Base-by-base conservation (phyloP, 768 basidiomycete genomes). In the Pleurotus tuber-regium region DNA sequence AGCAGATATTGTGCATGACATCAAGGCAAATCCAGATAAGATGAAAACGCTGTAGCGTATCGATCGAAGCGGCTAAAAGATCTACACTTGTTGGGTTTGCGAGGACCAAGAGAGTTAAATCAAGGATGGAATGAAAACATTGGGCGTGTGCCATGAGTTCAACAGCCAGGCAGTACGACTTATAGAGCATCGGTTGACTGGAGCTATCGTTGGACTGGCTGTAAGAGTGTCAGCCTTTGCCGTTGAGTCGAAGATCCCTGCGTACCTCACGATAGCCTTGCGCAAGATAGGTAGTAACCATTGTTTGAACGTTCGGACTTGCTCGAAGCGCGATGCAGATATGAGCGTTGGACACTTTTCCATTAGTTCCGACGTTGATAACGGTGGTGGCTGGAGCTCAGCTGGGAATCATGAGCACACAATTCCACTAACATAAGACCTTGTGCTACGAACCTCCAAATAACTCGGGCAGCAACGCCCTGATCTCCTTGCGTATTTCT, bases 21-120 rank as follows among this genome's bases (percentile, higher is more conserved):
- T 87, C 76, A 84, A 92, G 88, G 54, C 86, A 88, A 10, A 80
- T 78, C 89, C 89, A 92, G 42, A 91, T 83, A 18, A 80, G 77
- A 9, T 79, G 76, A 58, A 86, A 85, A 5, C 86, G 81, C 53
- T 82, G 78, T n/a, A 92, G 72, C 4, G 82, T 83, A 55, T 87
- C 83, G n/a, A 90, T 75, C 1, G 88, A 77, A 0, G 80, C 78
- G 3, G 74, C 72, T 23, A 90, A 71, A 5, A 83, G 67, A 18
- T 85, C 79, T 0, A 70, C 64, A 28, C 78, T 73, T 4, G 70
- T 70, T 2, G 79, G 73, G 55, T 79, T 73, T 43, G 78, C 75
- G 48, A 92, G 66, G 26, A 84, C 66, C 43, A 63, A 73, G 14
- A 84, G 63, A 25, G 77, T 80, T 48, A 85, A 56, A 57, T 91